Base-by-base conservation (phyloP, 1,284 basidiomycete species). In the Boletus semigastroideus region DNA sequence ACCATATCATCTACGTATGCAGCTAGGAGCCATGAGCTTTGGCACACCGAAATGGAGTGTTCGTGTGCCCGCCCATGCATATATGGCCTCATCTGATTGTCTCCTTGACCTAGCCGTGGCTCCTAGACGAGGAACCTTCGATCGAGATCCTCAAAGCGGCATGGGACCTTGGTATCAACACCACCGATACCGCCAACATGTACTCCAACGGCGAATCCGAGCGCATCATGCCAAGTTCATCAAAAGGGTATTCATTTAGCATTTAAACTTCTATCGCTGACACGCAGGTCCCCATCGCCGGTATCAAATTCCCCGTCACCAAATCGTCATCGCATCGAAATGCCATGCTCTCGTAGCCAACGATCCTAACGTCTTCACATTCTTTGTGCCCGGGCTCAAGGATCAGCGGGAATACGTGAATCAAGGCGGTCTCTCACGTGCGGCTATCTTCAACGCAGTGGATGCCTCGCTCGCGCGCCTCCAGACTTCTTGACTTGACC, bases 281-380 rank as follows among this genome's bases (percentile, higher is more conserved):
- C n/a, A n/a, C n/a, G n/a, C n/a, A n/a, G n/a, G n/a, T n/a, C n/a
- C n/a, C n/a, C n/a, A n/a, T 40, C 13, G 22, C n/a, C 34, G 80
- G 78, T 73, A 74, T 64, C 64, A 79, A n/a, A 80, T 87, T 44
- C 80, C 82, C 11, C 74, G 85, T 41, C 72, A 79, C 30, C 73
- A 78, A 16, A 56, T 82, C n/a, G 57, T 79, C 40, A 73, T 82
- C 50, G 64, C 74, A 4, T 74, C 76, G 12, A 82, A 80, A 56
- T 68, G 66, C 19, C 6, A 13, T 13, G 6, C 1, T 33, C 8
- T 59, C 16, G 62, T 70, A 1, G 42, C 53, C 7, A 2, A 13
- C 22, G 57, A 65, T 3, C 25, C 43, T 1, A 40, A 49, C 12
- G 2, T 53, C 10, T 31, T 4, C 42, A 0, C 52, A 5, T 0